Evolutionary conservation across 192 early-diverging fungal genomes (phyloP).

Genomic region (Backusella psychrophila): DNA sequence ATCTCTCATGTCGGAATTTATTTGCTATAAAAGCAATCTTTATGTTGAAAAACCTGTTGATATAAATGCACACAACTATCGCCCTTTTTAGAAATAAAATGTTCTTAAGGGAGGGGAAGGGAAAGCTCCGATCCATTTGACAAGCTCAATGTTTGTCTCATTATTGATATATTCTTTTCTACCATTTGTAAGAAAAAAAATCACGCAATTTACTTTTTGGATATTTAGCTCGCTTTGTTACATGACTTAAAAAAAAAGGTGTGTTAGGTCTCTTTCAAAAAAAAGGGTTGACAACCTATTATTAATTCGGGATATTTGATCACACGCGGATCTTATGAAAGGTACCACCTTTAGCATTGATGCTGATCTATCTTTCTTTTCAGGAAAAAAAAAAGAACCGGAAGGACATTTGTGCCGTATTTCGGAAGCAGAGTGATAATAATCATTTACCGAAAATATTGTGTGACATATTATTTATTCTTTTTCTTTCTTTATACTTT

Average conservation of each 20-base stretch:
- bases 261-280: too few species aligned
- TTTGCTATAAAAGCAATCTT: not conserved
- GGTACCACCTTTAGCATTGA: not conserved
- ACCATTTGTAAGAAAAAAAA: too few species aligned
- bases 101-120: not conserved
- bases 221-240: too few species aligned
- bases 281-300: too few species aligned
- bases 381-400: not conserved
- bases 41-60: not conserved
- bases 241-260: too few species aligned
- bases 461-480: not conserved
- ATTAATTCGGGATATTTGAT: too few species aligned
- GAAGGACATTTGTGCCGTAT: not conserved
- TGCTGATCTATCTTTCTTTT: not conserved
- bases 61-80: not conserved
- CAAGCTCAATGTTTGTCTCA: not conserved
- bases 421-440: not conserved
- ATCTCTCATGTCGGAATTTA: not conserved
- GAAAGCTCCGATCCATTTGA: not conserved
- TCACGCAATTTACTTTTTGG: too few species aligned
- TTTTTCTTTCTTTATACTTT: not conserved
- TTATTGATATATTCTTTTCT: too few species aligned
- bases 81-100: not conserved
- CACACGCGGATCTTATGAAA: too few species aligned
- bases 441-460: not conserved